Base-by-base conservation (phyloP, 768 basidiomycete species). In the Sarcodon sp. region DNA sequence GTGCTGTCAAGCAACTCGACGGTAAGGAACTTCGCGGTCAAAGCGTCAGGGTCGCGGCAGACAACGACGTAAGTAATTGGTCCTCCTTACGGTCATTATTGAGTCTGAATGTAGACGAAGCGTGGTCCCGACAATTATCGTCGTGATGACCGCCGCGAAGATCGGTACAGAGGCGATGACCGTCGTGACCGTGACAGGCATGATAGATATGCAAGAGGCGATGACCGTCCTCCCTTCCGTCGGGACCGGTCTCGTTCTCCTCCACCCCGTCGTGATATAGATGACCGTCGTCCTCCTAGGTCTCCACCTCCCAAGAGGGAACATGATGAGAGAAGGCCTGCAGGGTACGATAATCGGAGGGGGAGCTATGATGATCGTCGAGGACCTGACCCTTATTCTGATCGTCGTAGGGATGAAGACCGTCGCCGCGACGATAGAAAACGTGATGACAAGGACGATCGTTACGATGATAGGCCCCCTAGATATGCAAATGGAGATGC, bases 311-410 rank as follows among this genome's bases (percentile, higher is more conserved):
- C 79, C 51, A 75, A 71, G 75, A 83, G 86, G 75, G 83, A 87
- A 59, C 69, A 70, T 67, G 84, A 87, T 72, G 84, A 87, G 68
- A 79, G 73, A 76, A 82, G 83, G 75, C 77, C 83, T 79, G 82
- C 83, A 80, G 85, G 84, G 80, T 86, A 87, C 80, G 87, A 88
- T 78, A 83, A 87, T 66, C 80, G 87, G 66, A 81, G 87, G 67
- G 84, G 83, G 60, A 79, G 77, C 60, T 78, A 72, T 78, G 83
- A 85, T 79, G 80, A 80, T 66, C 83, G 77, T 70, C 80, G 77
- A 79, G 75, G 69, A 64, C 83, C 83, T 80, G 82, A 87, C 75
- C 76, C 76, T 72, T 79, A 83, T 80, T 80, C 81, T 81, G 84
- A 87, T 65, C 84, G 87, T 62, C 82, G 83, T 70, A 83, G 83